phyloP scores from a whole-genome alignment of 2,329 filamentous ascomycete species.

The Cladosporium sp. region DNA sequence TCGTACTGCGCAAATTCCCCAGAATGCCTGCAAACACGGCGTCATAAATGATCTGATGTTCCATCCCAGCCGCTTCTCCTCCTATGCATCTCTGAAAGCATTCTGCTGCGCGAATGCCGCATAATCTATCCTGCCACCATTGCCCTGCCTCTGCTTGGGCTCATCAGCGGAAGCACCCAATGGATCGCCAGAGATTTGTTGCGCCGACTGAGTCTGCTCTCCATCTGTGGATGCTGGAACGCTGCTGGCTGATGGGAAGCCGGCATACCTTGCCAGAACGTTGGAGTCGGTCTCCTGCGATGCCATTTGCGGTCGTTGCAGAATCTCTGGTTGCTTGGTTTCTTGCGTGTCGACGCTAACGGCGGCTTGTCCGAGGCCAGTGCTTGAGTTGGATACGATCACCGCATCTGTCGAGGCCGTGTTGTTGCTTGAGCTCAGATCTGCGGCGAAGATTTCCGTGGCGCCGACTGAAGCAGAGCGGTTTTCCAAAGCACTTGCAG shows the following conservation, averaged over 20 bases:
- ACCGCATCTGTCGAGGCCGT: neutral
- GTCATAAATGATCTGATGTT: no score
- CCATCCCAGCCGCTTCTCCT: no score
- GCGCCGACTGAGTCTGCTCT: neutral
- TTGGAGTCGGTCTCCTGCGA: slow-evolving; percentile 13
- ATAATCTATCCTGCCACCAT: slow-evolving; percentile 13
- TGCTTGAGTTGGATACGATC: neutral
- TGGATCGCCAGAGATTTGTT: slow-evolving; percentile 41
- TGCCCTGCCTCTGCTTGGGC: slow-evolving; percentile 1
- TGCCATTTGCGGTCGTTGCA: slow-evolving; percentile 5
- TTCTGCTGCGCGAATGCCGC: slow-evolving; percentile 19
- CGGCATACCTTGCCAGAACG: slow-evolving; percentile 12
- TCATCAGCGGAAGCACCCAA: slow-evolving; percentile 15
- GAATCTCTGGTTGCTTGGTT: neutral
- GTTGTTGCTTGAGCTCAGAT: neutral
- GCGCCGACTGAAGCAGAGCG: slow-evolving; percentile 1
- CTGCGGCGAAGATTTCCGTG: slow-evolving; percentile 1
- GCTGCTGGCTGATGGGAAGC: neutral
- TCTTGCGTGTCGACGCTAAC: no score
- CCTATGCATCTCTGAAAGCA: slow-evolving; percentile 16
- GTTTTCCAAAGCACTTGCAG: slow-evolving; percentile 7
- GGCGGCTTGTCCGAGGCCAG: neutral
- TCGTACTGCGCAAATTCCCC: no score
- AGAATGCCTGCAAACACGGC: no score
- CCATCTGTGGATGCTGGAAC: neutral